Percentiles rank a stretch among this genome's conserved stretches.
Evolutionary conservation across 164 flowering plant genomes (phyloP).

Genomic region (Nymphaea colorata): DNA sequence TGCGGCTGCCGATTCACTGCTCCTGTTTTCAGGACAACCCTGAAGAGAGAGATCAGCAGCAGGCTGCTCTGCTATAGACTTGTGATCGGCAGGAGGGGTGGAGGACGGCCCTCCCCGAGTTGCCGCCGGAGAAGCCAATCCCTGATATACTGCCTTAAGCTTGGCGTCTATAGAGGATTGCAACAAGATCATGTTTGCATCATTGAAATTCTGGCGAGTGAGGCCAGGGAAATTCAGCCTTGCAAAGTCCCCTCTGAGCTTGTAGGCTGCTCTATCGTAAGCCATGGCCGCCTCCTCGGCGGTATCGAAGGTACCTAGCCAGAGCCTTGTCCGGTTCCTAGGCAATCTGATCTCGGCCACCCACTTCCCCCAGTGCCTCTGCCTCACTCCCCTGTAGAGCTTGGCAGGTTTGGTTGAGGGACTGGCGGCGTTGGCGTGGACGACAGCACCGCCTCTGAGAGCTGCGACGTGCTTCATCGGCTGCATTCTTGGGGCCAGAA

Average conservation of each 20-base stretch:
- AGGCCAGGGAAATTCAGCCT: constrained; percentile 82
- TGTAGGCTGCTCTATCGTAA: constrained; percentile 78
- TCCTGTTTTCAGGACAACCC: background rate
- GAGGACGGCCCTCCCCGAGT: constrained; percentile 1
- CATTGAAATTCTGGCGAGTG: constrained; percentile 31
- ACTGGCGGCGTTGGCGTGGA: background rate
- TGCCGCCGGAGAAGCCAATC: constrained; percentile 21
- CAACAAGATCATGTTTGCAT: constrained; percentile 34
- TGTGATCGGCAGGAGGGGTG: background rate
- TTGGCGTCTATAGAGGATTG: constrained; percentile 81
- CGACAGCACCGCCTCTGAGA: background rate
- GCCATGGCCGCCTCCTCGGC: constrained; percentile 94
- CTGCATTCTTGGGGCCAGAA: constrained; percentile 39
- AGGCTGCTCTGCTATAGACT: background rate
- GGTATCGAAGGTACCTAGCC: constrained; percentile 92
- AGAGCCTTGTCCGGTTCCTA: constrained; percentile 76
- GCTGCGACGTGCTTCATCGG: constrained; percentile 59
- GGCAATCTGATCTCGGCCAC: constrained; percentile 90
- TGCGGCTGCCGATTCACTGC: constrained; percentile 1
- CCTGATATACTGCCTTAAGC: constrained; percentile 67
- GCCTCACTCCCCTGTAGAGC: constrained; percentile 90
- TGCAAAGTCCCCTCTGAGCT: constrained; percentile 79
- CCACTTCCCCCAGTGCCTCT: constrained; percentile 96
- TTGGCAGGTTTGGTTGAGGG: constrained; percentile 42
- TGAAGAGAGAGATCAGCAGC: background rate